These are phyloP conservation scores for Echites panduratus DNA, from an alignment of 257 asterid genomes.

Conservation along the genomic window DNA sequence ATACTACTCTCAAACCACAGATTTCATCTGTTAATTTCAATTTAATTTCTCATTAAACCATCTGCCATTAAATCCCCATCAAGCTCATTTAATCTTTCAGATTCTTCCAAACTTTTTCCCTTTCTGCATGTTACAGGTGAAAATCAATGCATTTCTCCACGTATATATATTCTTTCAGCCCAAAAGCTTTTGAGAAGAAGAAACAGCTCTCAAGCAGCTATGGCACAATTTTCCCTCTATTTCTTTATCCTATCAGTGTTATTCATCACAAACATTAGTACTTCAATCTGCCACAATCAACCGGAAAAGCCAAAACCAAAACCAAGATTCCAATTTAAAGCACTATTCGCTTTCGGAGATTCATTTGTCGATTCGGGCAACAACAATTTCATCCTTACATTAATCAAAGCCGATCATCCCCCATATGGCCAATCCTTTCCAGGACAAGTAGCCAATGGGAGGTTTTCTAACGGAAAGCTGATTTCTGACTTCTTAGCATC, in stretches of 20 bases:
- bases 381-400: conserved; percentile 19
- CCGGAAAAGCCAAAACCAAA: neutral
- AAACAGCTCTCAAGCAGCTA: neutral
- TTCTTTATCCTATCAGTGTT: neutral
- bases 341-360: conserved; percentile 22
- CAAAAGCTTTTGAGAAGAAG: neutral
- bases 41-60: conserved; percentile 7
- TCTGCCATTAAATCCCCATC: conserved; percentile 1
- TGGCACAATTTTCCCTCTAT: conserved; percentile 1
- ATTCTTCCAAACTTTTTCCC: too few relatives aligned
- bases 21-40: neutral
- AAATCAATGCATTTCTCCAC: too few relatives aligned
- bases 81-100: neutral
- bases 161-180: too few relatives aligned
- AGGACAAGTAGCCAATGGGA: conserved; percentile 15
- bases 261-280: neutral
- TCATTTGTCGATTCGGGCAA: conserved; percentile 23
- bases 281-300: neutral
- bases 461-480: conserved; percentile 28
- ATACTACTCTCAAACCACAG: neutral
- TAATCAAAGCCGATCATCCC: conserved; percentile 23
- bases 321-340: neutral
- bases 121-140: too few relatives aligned
- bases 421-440: conserved; percentile 25
- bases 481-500: conserved; percentile 21